Evolutionary conservation across 495 filamentous ascomycete species (phyloP).

Genomic region (Aspergillus sclerotiicarbonarius): DNA sequence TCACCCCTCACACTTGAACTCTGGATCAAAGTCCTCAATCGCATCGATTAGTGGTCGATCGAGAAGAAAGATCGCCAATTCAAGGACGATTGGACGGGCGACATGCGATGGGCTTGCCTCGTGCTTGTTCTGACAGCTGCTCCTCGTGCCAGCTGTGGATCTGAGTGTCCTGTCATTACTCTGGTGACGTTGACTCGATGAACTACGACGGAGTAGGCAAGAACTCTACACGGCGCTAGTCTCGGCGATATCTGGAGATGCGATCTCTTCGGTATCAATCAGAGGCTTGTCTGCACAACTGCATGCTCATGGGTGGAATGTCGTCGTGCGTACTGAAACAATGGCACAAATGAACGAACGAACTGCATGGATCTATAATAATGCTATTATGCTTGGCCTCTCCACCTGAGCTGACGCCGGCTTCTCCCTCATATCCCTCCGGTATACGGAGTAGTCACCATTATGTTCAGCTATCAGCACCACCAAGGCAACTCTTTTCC

Average conservation of each 20-base stretch:
- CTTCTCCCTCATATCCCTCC: background rate
- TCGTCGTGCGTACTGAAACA: background rate
- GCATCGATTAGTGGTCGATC: background rate
- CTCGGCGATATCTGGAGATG: background rate
- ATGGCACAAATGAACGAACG: background rate
- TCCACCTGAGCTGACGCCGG: background rate
- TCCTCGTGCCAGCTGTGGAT: conserved; percentile 1
- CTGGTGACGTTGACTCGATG: background rate
- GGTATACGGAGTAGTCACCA: background rate
- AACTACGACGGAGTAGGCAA: background rate
- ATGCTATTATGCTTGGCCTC: background rate
- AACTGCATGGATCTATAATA: background rate
- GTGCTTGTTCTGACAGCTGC: background rate
- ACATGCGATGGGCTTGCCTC: background rate
- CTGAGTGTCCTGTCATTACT: conserved; percentile 4
- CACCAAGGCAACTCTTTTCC: background rate
- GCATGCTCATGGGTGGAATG: background rate
- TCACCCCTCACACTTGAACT: background rate
- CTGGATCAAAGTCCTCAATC: background rate
- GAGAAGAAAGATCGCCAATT: background rate
- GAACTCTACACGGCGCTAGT: background rate
- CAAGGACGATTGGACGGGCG: background rate
- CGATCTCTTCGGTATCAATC: background rate
- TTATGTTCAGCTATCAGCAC: background rate
- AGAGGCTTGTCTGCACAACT: background rate